Conservation (phyloP, 257 asterid species). For the Solanum sitiens region DNA sequence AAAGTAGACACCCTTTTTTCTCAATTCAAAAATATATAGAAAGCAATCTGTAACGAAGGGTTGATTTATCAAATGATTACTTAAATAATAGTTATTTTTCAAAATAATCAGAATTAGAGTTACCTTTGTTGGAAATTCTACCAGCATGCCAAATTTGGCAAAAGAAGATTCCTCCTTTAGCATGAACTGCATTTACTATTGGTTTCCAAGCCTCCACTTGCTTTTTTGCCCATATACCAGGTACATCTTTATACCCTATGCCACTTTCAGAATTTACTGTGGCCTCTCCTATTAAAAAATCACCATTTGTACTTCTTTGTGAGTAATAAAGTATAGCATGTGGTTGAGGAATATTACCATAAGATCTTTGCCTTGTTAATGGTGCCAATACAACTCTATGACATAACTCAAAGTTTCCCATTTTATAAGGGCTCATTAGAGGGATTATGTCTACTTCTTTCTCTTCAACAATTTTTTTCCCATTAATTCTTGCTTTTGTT, state of each 20-base stretch:
- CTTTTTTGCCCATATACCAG: background rate
- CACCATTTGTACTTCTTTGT: background rate
- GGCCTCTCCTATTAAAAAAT: background rate
- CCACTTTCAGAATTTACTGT: background rate
- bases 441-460: background rate
- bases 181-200: background rate
- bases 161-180: background rate
- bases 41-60: too few relatives aligned
- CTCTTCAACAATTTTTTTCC: background rate
- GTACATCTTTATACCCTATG: fast-evolving
- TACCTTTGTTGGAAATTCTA: background rate
- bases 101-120: background rate
- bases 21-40: too few relatives aligned
- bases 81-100: too few relatives aligned
- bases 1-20: too few relatives aligned
- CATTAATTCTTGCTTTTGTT: background rate
- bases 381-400: background rate
- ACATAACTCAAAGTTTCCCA: background rate
- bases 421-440: background rate
- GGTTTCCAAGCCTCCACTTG: background rate
- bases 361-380: background rate
- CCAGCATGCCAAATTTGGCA: background rate
- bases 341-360: background rate
- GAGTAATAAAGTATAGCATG: background rate
- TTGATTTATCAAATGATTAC: too few relatives aligned